phyloP scores from a whole-genome alignment of 2,329 filamentous ascomycete genomes.

The Penicillium sp. region DNA sequence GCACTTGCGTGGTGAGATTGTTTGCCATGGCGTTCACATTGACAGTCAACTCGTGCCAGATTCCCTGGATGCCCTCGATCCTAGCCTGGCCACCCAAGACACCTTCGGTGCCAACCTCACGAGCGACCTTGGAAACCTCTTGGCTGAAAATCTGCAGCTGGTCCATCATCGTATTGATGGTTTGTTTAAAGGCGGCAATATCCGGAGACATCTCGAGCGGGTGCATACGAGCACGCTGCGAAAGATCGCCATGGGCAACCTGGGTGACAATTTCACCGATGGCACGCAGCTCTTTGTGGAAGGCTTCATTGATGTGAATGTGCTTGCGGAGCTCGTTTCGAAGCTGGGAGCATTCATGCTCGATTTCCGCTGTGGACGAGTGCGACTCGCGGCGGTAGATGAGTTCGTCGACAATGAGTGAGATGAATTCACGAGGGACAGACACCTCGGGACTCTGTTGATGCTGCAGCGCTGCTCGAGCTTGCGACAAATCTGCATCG shows the following conservation, averaged over 20 bases:
- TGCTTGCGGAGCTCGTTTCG: constrained; percentile 30
- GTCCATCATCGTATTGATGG: constrained; percentile 85
- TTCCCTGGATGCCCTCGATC: constrained; percentile 78
- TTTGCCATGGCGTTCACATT: constrained; percentile 85
- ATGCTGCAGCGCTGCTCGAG: constrained; percentile 28
- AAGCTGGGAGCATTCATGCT: constrained; percentile 25
- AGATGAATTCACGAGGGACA: constrained; percentile 27
- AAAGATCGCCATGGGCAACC: constrained; percentile 29
- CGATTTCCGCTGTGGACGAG: constrained; percentile 24
- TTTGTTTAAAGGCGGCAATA: constrained; percentile 62
- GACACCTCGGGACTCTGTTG: constrained; percentile 26
- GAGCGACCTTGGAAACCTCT: constrained; percentile 77
- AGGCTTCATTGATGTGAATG: constrained; percentile 32
- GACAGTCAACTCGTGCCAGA: constrained; percentile 82
- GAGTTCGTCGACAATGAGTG: constrained; percentile 28
- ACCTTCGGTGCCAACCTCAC: constrained; percentile 79
- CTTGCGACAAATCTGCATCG: constrained; percentile 28
- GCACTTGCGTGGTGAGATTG: constrained; percentile 82
- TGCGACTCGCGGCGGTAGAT: constrained; percentile 28
- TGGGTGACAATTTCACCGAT: constrained; percentile 35
- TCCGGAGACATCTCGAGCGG: constrained; percentile 30
- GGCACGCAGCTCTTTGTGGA: constrained; percentile 32
- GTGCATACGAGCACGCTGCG: constrained; percentile 27
- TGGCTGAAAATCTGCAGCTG: constrained; percentile 78
- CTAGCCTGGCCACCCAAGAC: constrained; percentile 78